Evolutionary conservation across 257 asterid species (phyloP).

Genomic region (Ilex aquifolium): DNA sequence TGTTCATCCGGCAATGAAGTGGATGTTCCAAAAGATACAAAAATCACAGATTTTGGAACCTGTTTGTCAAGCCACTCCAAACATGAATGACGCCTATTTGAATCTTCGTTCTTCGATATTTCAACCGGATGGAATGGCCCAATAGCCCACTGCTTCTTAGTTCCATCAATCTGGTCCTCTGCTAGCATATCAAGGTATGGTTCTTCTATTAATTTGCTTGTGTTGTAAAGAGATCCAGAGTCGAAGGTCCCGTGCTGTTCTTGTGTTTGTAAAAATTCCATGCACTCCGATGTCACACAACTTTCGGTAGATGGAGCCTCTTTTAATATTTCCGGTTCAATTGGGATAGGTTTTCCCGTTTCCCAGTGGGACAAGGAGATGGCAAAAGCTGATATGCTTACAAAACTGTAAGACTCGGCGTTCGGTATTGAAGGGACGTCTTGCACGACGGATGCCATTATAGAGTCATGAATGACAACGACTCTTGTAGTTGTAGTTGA

Average conservation of each 20-base stretch:
- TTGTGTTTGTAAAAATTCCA: slow-evolving; percentile 18
- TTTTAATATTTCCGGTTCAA: slow-evolving; percentile 11
- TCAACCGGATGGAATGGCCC: slow-evolving; percentile 51
- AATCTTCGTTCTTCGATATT: neutral
- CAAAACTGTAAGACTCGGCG: slow-evolving; percentile 41
- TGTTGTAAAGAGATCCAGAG: slow-evolving; percentile 45
- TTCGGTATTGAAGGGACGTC: slow-evolving; percentile 27
- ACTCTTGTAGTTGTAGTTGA: slow-evolving; percentile 19
- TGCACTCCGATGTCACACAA: slow-evolving; percentile 36
- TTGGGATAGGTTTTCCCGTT: slow-evolving; percentile 22
- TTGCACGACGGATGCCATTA: slow-evolving; percentile 41
- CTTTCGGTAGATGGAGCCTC: slow-evolving; percentile 27
- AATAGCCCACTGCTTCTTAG: slow-evolving; percentile 34
- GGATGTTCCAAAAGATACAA: slow-evolving; percentile 39
- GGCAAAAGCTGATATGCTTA: slow-evolving; percentile 38
- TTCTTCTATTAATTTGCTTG: slow-evolving; percentile 37
- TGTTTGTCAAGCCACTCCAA: slow-evolving; percentile 36
- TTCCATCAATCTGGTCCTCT: neutral
- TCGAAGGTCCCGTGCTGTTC: neutral
- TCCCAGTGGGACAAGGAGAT: slow-evolving; percentile 30
- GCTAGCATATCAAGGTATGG: slow-evolving; percentile 25
- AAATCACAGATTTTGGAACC: slow-evolving; percentile 30
- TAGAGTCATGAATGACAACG: slow-evolving; percentile 46
- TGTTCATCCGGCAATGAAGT: slow-evolving; percentile 31
- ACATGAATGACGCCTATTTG: neutral